Base-by-base conservation (phyloP, 2,329 filamentous ascomycete species). In the Fusarium xylarioides region DNA sequence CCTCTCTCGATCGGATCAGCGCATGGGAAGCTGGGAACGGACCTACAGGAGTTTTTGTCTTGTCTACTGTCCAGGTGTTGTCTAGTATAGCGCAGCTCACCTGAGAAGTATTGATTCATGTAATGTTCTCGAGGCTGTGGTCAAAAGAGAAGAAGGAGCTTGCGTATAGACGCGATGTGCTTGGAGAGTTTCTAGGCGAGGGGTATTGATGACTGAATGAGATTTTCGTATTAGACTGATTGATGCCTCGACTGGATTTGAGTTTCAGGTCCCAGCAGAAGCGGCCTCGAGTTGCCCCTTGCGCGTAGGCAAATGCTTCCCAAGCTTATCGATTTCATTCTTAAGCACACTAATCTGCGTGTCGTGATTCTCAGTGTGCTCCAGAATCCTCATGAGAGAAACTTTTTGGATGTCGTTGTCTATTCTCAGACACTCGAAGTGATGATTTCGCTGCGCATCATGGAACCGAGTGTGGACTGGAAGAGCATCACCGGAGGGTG, bases 191-290 rank as follows among this genome's bases (percentile, higher is more conserved):
- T 47, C 53, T 69, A 59, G 68, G 60, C 49, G 63, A 63, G 56
- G 44, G 63, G 63, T 70, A 71, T 68, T 78, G 74, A 78, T 70
- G 76, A 78, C 54, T 78, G 75, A 78, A 78, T 78, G 76, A 78
- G 53, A 77, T 67, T 73, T 74, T 59, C 40, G 64, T 69, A 73
- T 62, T 64, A 73, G 63, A 63, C 56, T 70, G 46, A 34, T 32
- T 34, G 30, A 11, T 65, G 23, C 30, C 65, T 64, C 58, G 46
- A 49, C 43, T 30, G 40, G 28, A 28, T 49, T 47, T 42, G 53
- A 37, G 66, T 69, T 69, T 53, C 44, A 64, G 44, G 65, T 42
- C 44, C 68, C 38, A 56, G 52, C 23, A 47, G 19, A 26, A 23
- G 28, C 35, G 40, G 43, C 21, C 26, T 26, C 26, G 26, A 26